A percentile compares a stretch with the other conserved stretches of the same genome.
Conservation (phyloP, 352 stramenopile species). For the Pythium coloratum region DNA sequence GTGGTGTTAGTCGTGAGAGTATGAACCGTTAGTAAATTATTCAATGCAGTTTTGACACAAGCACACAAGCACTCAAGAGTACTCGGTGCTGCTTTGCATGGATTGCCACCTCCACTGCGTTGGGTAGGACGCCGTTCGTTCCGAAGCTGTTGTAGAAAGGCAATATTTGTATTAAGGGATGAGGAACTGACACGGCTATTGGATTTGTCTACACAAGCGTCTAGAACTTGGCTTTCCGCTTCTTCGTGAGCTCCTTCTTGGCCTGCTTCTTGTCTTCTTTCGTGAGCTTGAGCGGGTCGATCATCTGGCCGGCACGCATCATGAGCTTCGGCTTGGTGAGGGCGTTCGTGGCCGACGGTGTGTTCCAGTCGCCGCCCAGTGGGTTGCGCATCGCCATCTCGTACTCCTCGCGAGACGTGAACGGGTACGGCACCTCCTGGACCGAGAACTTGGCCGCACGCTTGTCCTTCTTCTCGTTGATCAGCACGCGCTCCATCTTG, state of each 20-base stretch:
- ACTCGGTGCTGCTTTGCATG: no score
- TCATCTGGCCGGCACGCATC: conserved; percentile 91
- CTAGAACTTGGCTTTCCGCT: conserved; percentile 86
- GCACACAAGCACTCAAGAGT: no score
- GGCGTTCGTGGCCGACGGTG: conserved; percentile 85
- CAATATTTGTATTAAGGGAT: conserved; percentile 4
- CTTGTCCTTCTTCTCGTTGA: conserved; percentile 90
- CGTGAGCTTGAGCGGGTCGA: conserved; percentile 89
- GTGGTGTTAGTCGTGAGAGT: neutral
- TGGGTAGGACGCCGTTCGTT: no score
- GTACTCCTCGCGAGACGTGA: conserved; percentile 96
- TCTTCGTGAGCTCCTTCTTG: conserved; percentile 74
- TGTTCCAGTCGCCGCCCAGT: conserved; percentile 95
- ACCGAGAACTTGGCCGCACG: conserved; percentile 85
- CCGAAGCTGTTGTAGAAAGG: no score
- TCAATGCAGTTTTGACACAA: neutral
- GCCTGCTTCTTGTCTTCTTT: conserved; percentile 86
- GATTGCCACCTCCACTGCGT: no score
- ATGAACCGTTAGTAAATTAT: neutral
- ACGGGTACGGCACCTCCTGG: conserved; percentile 96
- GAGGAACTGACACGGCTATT: neutral
- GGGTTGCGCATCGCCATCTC: conserved; percentile 95
- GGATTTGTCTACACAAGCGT: neutral
- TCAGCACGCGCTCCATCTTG: conserved; percentile 68
- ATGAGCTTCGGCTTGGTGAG: conserved; percentile 95